Base-by-base conservation (phyloP, 2,329 filamentous ascomycete species). In the Claviceps purpurea region DNA sequence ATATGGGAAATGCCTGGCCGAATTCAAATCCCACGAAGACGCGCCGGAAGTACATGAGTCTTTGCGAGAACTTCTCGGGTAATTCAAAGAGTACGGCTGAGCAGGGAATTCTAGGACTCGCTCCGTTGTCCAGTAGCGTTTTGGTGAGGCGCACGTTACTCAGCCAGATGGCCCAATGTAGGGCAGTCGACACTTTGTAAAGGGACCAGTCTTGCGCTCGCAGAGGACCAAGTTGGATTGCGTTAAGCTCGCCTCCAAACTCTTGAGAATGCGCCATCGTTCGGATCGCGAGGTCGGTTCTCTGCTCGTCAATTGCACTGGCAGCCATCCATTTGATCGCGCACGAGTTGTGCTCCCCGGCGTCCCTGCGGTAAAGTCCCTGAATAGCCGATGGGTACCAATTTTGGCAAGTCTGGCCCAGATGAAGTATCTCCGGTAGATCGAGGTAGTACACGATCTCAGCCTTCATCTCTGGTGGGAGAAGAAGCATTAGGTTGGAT, bases 281-380 rank as follows among this genome's bases (percentile, higher is more conserved):
- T 34, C 10, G 18, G 10, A 43, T 1, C 6, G 41, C 40, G 4
- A 38, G 11, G 18, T 45, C 24, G 2, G 47, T 46, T 16, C 20
- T 26, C 24, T 24, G 8, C 2, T 38, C 20, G 41, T 50, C 37
- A 20, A 13, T 16, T 34, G 30, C 37, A n/a, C n/a, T 24, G 10
- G 40, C 49, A n/a, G 38, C 49, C 11, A 50, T 50, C 50, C 52
- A 54, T 20, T 7, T 10, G 10, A 54, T 54, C 3, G 52, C 52
- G 14, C 8, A 34, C 6, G 46, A 50, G 18, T 49, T 47, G 14
- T 39, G 18, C 13, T 50, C 20, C 37, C 18, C 13, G 6, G 50
- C 52, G 24, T 54, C 50, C 5, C 20, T 34, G 7, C 5, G 18
- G 24, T 50, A 54, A 3, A 54, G 50, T 5, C 5, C 20, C 24